Base-by-base conservation (phyloP, 306 rosid genomes). In the Begonia peltatifolia region DNA sequence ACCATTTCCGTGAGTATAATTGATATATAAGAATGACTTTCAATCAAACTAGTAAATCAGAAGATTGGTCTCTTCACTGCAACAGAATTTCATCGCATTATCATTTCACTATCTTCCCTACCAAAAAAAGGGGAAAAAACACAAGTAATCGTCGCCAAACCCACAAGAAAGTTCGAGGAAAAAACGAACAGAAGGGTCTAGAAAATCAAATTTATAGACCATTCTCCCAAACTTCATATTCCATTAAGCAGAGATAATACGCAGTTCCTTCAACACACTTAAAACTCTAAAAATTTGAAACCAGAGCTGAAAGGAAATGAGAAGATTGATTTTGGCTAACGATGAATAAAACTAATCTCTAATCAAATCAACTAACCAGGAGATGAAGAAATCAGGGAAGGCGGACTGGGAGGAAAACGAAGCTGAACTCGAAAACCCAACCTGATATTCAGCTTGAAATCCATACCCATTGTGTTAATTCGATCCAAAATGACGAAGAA, bases 361-460 rank as follows among this genome's bases (percentile, higher is more conserved):
- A 22, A 23, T 23, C 52, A 41, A 56, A 38, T 9, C 47, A 62
- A 75, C 78, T 66, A 52, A 89, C 97, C 84, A 16, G 76, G 72
- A 67, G 81, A 42, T 23, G 87, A 70, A 38, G 86, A 77, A 54
- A 70, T 51, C 58, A 51, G 65, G 73, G 74, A n/a, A 12, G 80
- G 60, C 13, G 90, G 74, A 51, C 9, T 54, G 38, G 65, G 10
- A 65, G 64, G 74, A 59, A 71, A 63, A 48, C 67, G 80, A 61
- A 79, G 59, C 53, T 66, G 82, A 69, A 77, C 10, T 12, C 74
- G 82, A 22, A 70, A 58, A 49, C 54, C 67, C 53, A 62, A 70
- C 64, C 74, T 77, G 62, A 81, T 68, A 61, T 71, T 79, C 9
- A 82, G 71, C 63, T 79, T 68, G 60, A 81, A 82, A 74, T 71